Base-by-base conservation (phyloP, 208 protist genomes). In the Wallacemonas sp. region DNA sequence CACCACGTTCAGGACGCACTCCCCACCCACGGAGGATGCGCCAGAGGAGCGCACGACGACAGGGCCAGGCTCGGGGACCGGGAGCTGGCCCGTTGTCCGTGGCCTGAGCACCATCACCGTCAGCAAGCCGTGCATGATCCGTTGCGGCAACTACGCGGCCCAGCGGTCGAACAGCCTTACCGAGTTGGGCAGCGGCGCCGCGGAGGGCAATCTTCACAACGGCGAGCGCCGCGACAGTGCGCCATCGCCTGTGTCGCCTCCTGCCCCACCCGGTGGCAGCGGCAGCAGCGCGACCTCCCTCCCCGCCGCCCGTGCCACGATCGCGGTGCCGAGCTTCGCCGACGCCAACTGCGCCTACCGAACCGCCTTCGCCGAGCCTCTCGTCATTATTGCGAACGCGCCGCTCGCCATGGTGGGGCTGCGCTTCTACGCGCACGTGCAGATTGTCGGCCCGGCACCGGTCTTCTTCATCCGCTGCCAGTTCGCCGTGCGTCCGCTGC, bases 391-490 rank as follows among this genome's bases (percentile, higher is more conserved):
- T 31, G 77, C 81, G 2, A 61, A 74, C 14, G 81, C 74, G 3
- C 69, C 78, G 8, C 16, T 91, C 49, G 68, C 62, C 11, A 78
- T 91, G 41, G 57, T 83, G 3, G 70, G 72, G 22, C 29, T 91
- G 14, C 78, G 70, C 73, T 91, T 91, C 61, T 33, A 57, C 2
- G 49, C 57, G 18, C 65, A 44, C 55, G 79, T 91, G 10, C 67
- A 76, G 20, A 72, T 91, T 25, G 33, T 50, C 8, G 85, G 85
- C 8, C 49, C 29, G 25, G 85, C 72, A 12, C 74, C 73, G 0
- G 79, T 84, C n/a, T 82, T 73, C 22, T 91, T 91, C 55, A 55
- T 76, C n/a, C 65, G 79, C 25, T 91, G 85, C 63, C 44, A 55
- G 28, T 91, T 91, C 64, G 68, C 73, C 25, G 39, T 67, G 32